These are phyloP conservation scores for Phytophthora pseudosyringae DNA, from an alignment of 352 stramenopile genomes.

Conservation along the genomic window DNA sequence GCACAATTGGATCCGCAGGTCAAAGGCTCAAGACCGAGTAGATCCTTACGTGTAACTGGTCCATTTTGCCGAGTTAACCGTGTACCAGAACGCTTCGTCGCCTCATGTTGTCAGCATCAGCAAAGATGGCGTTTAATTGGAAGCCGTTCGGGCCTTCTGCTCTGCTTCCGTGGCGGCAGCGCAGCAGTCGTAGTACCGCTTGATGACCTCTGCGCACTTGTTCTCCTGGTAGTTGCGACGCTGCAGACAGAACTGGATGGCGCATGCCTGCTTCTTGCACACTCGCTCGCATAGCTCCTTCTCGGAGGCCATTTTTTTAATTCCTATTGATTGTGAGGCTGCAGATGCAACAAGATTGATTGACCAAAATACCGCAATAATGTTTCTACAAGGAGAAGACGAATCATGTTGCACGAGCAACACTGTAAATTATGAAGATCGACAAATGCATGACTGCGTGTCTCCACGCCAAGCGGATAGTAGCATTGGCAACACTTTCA, in stretches of 20 bases:
- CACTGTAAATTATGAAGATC: constrained; percentile 39
- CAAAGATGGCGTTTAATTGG: neutral
- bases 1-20: neutral
- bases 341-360: constrained; percentile 16
- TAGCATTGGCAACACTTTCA: constrained; percentile 6
- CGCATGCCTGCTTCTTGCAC: constrained; percentile 80
- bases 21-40: constrained; percentile 29
- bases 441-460: constrained; percentile 32
- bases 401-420: neutral
- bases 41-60: neutral
- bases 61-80: neutral
- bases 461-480: constrained; percentile 10
- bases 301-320: constrained; percentile 18
- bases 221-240: constrained; percentile 76
- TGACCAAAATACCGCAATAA: constrained; percentile 7
- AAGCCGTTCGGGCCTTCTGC: constrained; percentile 7
- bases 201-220: constrained; percentile 64
- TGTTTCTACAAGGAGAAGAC: neutral
- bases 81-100: neutral
- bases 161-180: constrained; percentile 49
- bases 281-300: constrained; percentile 59
- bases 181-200: constrained; percentile 82
- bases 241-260: constrained; percentile 86
- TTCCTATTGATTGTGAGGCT: constrained; percentile 23
- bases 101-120: neutral